Evolutionary conservation across 148 eudicot species (phyloP).

Genomic region (Chenopodium album): DNA sequence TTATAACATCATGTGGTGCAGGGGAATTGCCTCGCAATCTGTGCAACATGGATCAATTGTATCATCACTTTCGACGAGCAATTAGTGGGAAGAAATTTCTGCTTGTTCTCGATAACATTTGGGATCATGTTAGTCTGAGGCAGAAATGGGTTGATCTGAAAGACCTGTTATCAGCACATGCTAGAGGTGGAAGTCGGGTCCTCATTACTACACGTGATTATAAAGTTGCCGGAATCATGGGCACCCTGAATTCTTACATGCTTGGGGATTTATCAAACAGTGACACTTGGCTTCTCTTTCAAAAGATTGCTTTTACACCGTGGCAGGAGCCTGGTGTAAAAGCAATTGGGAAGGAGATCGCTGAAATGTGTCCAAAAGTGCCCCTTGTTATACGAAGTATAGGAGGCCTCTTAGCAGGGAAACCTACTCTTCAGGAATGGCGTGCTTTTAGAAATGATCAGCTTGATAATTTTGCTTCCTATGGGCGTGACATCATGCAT

Average conservation of each 20-base stretch:
- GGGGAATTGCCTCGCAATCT: not conserved
- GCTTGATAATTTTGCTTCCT: not conserved
- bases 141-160: not conserved
- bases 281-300: conserved; percentile 8
- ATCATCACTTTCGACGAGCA: not conserved
- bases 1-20: not conserved
- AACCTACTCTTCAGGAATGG: not conserved
- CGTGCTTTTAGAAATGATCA: not conserved
- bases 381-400: no score
- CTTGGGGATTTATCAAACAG: not conserved
- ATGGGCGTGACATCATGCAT: no score
- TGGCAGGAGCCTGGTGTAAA: not conserved
- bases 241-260: no score
- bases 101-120: conserved; percentile 14
- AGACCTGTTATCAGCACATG: not conserved
- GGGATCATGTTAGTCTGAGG: not conserved
- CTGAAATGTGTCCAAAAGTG: not conserved
- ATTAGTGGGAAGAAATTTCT: conserved; percentile 7
- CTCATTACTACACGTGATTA: conserved; percentile 7
- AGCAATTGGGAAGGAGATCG: not conserved
- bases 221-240: not conserved
- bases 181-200: not conserved
- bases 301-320: not conserved
- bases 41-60: not conserved
- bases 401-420: no score